Evolutionary conservation across 2,329 filamentous ascomycete genomes (phyloP), one percentile per base, ranked within the genome.

Genomic region (Clarireedia sp.): DNA sequence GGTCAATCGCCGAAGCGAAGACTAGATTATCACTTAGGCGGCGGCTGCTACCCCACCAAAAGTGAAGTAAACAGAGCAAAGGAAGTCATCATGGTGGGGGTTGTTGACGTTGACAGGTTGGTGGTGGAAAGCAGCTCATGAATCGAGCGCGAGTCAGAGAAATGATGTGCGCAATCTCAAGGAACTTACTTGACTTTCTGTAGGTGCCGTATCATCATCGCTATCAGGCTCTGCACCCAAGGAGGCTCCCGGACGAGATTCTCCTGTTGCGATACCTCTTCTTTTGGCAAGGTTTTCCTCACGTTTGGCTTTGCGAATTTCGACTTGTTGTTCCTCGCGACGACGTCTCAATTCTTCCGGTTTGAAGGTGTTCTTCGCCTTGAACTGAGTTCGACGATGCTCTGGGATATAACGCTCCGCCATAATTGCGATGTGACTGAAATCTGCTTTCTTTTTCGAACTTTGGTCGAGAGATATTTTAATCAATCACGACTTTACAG

Each of bases 291-390:
- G 78, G 77, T 96, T 97, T 79, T 99, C 94, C 77, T 99, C 94
- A 71, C 94, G 86, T 84, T 97, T 97, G 63, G 91, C 89, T 78
- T 95, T 96, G 72, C 94, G 87, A 71, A 99, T 99, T 78, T 99
- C 94, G 64, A 99, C 94, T 78, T 97, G 94, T 75, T 96, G 91
- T 77, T 99, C 94, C 74, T 99, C 94, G 71, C 94, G 94, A 72
- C 94, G 94, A 70, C 94, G 91, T 72, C 94, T 90, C 64, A 99
- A 86, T 79, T 99, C 94, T 73, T 99, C 94, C 68, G 92, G 92
- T 84, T 96, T 96, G 82, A 99, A 97, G 69, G 90, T 90, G 76
- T 89, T 92, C 83, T 96, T 96, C 55, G 94, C 94, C 87, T 99
- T 99, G 86, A 96, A 99, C 78, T 96, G 91, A 64, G 90, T 96